Conservation (phyloP, 2,329 filamentous ascomycete genomes). For the Zasmidium citrigriseum region DNA sequence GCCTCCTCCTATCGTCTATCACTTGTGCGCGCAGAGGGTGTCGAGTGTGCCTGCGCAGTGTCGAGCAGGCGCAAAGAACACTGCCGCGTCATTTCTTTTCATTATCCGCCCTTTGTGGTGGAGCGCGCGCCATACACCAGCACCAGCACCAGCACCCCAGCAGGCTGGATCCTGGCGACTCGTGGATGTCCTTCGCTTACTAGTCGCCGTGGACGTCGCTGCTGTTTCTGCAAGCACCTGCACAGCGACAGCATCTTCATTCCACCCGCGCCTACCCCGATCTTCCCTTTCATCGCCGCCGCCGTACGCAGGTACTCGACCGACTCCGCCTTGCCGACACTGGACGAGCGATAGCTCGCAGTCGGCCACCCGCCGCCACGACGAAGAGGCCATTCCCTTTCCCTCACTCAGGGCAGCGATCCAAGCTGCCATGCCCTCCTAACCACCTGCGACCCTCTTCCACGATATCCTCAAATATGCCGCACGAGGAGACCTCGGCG, state of each 20-base stretch:
- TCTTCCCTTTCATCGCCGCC: neutral
- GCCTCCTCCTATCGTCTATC: no score
- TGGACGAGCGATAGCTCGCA: conserved; percentile 20
- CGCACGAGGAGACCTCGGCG: conserved; percentile 35
- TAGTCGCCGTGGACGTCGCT: neutral
- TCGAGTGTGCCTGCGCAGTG: neutral
- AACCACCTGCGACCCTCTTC: conserved; percentile 9
- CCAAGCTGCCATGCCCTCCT: conserved; percentile 21
- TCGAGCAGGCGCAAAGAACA: neutral
- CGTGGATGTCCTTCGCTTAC: neutral
- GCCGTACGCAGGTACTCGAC: neutral
- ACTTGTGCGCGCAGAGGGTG: no score
- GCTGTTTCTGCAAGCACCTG: neutral
- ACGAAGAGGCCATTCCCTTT: conserved; percentile 23
- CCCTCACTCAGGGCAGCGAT: conserved; percentile 10
- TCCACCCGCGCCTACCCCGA: neutral
- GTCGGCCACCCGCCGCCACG: conserved; percentile 16
- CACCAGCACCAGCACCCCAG: no score
- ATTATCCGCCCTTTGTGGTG: neutral
- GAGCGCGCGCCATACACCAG: no score
- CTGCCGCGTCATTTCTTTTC: neutral
- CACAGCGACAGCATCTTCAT: neutral
- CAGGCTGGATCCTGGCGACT: neutral
- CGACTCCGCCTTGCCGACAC: conserved; percentile 6
- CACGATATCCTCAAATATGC: conserved; percentile 22